phyloP scores from a whole-genome alignment of 208 protist genomes.

The Leptomonas pyrrhocoris region DNA sequence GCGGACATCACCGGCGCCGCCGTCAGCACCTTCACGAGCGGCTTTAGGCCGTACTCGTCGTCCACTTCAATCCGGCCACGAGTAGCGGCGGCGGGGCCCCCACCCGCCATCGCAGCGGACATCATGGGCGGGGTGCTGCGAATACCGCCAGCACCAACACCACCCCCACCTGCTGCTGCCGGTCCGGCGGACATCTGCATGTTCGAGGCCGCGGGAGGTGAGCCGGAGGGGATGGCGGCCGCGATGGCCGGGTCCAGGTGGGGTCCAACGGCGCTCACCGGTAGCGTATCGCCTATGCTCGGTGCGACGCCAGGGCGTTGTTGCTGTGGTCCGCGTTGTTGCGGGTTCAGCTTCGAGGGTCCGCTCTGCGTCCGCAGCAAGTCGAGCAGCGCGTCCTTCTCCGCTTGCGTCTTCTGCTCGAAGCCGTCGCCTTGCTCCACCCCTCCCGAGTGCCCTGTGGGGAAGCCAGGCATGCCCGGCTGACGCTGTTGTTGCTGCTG shows the following conservation, averaged over 20 bases:
- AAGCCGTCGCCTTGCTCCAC: conserved; percentile 11
- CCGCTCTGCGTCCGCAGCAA: conserved; percentile 12
- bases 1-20: conserved; percentile 40
- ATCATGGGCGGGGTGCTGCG: too few species aligned
- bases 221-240: conserved; percentile 16
- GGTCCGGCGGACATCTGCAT: not conserved
- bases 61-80: conserved; percentile 62
- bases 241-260: conserved; percentile 34
- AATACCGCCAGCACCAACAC: too few species aligned
- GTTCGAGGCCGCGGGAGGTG: conserved; percentile 1
- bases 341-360: conserved; percentile 3
- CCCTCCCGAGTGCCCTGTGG: not conserved
- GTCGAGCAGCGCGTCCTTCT: conserved; percentile 16
- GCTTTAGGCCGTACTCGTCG: conserved; percentile 71
- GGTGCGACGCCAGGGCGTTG: conserved; percentile 19
- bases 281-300: conserved; percentile 21
- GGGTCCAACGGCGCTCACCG: conserved; percentile 15
- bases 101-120: too few species aligned
- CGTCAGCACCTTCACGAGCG: conserved; percentile 48
- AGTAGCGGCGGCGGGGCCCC: not conserved
- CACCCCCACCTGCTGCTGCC: not conserved
- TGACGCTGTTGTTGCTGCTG: conserved; percentile 13
- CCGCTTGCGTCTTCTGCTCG: conserved; percentile 20
- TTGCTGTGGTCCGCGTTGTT: conserved; percentile 22
- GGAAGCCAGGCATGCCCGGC: conserved; percentile 13